Percentiles rank a stretch among this genome's conserved stretches.
These are phyloP conservation scores for Solanum bulbocastanum DNA, from an alignment of 257 asterid species.

Conservation along the genomic window DNA sequence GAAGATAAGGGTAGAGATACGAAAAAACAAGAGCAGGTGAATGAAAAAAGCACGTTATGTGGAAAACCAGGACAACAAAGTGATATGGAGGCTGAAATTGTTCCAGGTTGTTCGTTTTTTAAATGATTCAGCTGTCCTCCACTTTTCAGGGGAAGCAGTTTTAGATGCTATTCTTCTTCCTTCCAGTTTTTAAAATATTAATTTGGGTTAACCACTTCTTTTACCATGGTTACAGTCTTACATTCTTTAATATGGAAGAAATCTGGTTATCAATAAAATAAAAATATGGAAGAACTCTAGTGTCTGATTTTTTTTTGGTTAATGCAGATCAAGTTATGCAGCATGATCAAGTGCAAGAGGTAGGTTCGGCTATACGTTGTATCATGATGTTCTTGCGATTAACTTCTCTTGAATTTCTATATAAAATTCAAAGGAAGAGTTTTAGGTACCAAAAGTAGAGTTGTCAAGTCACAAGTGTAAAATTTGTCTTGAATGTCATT, in stretches of 20 bases:
- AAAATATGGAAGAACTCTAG: not conserved
- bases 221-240: not conserved
- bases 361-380: not conserved
- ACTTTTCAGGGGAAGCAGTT: not conserved
- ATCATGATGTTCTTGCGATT: not conserved
- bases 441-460: not conserved
- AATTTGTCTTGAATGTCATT: not conserved
- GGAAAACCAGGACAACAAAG: not conserved
- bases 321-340: slow-evolving; percentile 3
- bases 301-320: not conserved
- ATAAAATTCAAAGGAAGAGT: not conserved
- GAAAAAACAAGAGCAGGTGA: not conserved
- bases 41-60: not conserved
- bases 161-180: not conserved
- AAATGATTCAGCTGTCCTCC: not conserved
- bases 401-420: not conserved
- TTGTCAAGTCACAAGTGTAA: not conserved
- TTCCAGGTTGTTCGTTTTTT: not conserved
- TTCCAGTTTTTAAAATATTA: not conserved
- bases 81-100: not conserved
- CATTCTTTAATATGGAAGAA: not conserved
- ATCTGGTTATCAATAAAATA: not conserved
- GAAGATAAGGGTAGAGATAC: not conserved
- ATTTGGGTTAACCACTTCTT: not conserved
- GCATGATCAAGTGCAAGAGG: slow-evolving; percentile 6